These are phyloP conservation scores for Nannizziopsis arthrosporioides DNA, from an alignment of 2,329 filamentous ascomycete species.

Conservation along the genomic window DNA sequence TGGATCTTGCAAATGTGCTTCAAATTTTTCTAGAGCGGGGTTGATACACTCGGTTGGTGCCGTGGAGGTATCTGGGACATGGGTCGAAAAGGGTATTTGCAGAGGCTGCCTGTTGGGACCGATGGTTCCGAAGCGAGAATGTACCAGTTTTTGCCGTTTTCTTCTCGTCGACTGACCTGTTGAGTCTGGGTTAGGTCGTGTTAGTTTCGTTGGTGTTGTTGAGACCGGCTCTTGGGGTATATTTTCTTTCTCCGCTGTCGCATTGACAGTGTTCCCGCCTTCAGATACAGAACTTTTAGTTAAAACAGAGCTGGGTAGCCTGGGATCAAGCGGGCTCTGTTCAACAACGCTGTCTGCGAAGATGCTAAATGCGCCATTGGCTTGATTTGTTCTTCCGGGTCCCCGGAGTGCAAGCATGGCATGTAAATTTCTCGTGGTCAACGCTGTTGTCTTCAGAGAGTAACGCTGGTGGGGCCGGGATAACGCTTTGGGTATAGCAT, in stretches of 20 bases:
- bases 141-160: constrained; percentile 49
- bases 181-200: constrained; percentile 10
- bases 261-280: constrained; percentile 13
- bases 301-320: constrained; percentile 26
- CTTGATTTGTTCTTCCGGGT: constrained; percentile 55
- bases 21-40: constrained; percentile 35
- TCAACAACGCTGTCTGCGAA: constrained; percentile 55
- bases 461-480: constrained; percentile 64
- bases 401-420: constrained; percentile 60
- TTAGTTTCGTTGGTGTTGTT: not conserved
- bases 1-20: constrained; percentile 41
- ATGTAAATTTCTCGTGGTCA: constrained; percentile 59
- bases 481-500: constrained; percentile 71
- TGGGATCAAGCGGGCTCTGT: constrained; percentile 41
- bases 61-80: constrained; percentile 9
- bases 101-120: constrained; percentile 27
- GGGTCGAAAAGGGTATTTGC: not conserved
- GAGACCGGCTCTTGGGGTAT: constrained; percentile 9
- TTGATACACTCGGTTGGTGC: not conserved
- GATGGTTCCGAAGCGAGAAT: constrained; percentile 58
- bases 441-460: constrained; percentile 53
- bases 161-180: constrained; percentile 3
- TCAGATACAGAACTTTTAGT: constrained; percentile 23
- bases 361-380: constrained; percentile 66
- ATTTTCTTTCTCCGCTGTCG: constrained; percentile 12